A percentile compares a stretch with the other conserved stretches of the same genome.
Evolutionary conservation across 2,329 filamentous ascomycete genomes (phyloP).

Genomic region (Coniochaeta prunicola): DNA sequence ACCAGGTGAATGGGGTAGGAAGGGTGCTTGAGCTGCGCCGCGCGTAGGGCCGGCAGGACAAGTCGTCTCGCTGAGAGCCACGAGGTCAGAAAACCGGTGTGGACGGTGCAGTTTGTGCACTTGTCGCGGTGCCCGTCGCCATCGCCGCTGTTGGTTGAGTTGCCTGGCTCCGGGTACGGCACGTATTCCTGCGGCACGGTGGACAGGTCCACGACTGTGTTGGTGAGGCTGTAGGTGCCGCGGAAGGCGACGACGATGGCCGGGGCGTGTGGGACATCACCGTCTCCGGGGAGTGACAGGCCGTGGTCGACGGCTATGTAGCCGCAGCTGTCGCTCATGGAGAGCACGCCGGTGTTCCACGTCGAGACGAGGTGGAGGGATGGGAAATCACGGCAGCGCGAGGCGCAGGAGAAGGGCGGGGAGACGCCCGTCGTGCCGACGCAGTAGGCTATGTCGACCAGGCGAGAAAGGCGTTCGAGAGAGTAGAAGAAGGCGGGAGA

Average conservation of each 20-base stretch:
- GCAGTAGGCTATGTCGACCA: slow-evolving; percentile 94
- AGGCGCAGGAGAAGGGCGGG: slow-evolving; percentile 77
- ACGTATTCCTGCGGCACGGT: slow-evolving; percentile 86
- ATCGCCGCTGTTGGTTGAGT: slow-evolving; percentile 7
- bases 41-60: slow-evolving; percentile 61
- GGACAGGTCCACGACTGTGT: slow-evolving; percentile 84
- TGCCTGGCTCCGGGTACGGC: slow-evolving; percentile 61
- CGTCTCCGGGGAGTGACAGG: slow-evolving; percentile 13
- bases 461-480: slow-evolving; percentile 79
- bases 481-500: slow-evolving; percentile 64
- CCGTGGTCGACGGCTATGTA: slow-evolving; percentile 84
- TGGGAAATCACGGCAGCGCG: slow-evolving; percentile 78
- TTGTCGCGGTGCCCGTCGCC: slow-evolving; percentile 37
- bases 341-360: slow-evolving; percentile 81
- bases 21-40: slow-evolving; percentile 54
- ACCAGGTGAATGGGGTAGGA: slow-evolving; percentile 70
- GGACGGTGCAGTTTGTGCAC: slow-evolving; percentile 86
- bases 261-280: slow-evolving; percentile 14
- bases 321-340: slow-evolving; percentile 80
- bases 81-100: slow-evolving; percentile 79
- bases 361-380: slow-evolving; percentile 71
- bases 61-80: slow-evolving; percentile 69
- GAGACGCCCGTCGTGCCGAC: slow-evolving; percentile 77
- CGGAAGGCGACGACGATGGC: slow-evolving; percentile 81
- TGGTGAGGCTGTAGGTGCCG: slow-evolving; percentile 88